A percentile compares a stretch with the other conserved stretches of the same genome.
Evolutionary conservation across 75 land plant species (phyloP).

Genomic region (Pseudotsuga menziesii): DNA sequence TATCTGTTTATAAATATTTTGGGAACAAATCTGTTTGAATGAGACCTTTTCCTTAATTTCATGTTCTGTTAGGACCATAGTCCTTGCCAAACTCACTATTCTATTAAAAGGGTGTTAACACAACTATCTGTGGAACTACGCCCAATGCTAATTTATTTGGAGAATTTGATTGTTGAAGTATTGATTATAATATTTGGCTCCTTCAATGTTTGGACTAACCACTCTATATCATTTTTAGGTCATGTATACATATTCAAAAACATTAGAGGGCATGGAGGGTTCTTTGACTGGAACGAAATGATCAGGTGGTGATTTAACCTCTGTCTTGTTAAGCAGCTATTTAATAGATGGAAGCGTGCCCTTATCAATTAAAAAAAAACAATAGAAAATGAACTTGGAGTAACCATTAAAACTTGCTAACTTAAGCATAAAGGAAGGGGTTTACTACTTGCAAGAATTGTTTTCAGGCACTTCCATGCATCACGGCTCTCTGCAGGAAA

Average conservation of each 20-base stretch:
- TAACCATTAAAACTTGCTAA: background rate
- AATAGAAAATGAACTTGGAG: background rate
- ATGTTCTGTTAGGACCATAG: background rate
- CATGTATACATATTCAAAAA: constrained; percentile 49
- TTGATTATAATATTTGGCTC: background rate
- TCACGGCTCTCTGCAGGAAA: background rate
- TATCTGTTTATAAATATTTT: too few species aligned
- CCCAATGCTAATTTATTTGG: background rate
- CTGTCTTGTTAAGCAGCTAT: background rate
- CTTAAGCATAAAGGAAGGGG: background rate
- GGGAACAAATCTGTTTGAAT: too few species aligned
- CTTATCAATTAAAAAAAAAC: background rate
- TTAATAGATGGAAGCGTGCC: background rate
- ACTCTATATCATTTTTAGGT: constrained; percentile 24
- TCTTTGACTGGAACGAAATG: too few species aligned
- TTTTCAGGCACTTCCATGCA: background rate
- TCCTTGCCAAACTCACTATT: background rate
- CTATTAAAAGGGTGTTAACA: background rate
- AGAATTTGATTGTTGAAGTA: background rate
- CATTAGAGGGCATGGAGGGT: constrained; percentile 50
- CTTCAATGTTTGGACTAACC: background rate
- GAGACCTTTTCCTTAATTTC: background rate
- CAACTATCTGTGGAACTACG: background rate
- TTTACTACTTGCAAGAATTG: background rate
- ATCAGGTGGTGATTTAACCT: background rate